Base-by-base conservation (phyloP, 345 rosid genomes). In the Sonneratia alba region DNA sequence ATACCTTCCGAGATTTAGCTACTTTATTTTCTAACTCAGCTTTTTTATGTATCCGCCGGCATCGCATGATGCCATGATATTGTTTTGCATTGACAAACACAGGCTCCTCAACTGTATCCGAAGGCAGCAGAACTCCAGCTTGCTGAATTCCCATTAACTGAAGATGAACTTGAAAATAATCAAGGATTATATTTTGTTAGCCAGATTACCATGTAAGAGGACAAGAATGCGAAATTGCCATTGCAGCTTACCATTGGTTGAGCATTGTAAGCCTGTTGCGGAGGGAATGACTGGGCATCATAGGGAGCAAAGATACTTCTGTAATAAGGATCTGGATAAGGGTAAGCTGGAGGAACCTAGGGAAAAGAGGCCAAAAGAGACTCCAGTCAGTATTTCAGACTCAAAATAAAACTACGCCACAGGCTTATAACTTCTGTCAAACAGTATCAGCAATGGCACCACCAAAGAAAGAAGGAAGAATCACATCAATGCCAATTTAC, bases 141-240 rank as follows among this genome's bases (percentile, higher is more conserved):
- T 95, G 99, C 81, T 95, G 99, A 77, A 92, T 89, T 79, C 93
- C 97, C 97, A 95, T 92, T 55, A 95, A 82, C 86, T 95, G 97
- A 79, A 91, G 79, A 67, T 91, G 97, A 72, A 90, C 95, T 93
- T 90, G 80, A 63, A 73, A 62, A 71, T 69, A 78, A 70, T 45
- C 64, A 67, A 22, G 48, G 68, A 57, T 7, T 27, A 18, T 67
- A 42, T 37, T 48, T 45, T 59, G 67, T 22, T 24, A 68, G 55
- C 38, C 19, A 32, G 22, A 5, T 14, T 13, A 6, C 14, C 18
- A 32, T 34, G 16, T 13, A 27, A 24, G 12, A 34, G 38, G 66
- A 7, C 19, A 66, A 2, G 56, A 36, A 77, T 36, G 10, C 73
- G 59, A 34, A 72, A 57, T 62, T 62, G 38, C 66, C 10, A 7